These are phyloP conservation scores for Rhododendron molle DNA, from an alignment of 148 eudicot species.

Conservation along the genomic window DNA sequence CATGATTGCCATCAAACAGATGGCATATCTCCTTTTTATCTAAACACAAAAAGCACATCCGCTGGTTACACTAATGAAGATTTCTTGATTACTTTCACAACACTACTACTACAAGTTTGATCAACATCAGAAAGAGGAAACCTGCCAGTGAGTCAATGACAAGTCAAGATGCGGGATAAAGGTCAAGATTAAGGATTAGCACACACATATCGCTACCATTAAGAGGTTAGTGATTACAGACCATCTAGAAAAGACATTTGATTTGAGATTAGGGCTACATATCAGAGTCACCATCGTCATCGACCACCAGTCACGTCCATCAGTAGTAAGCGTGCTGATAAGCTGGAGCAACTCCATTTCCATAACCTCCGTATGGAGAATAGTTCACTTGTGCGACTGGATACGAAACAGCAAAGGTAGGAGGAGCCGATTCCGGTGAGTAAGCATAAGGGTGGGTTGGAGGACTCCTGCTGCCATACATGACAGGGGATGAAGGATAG, in stretches of 20 bases:
- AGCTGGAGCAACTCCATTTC: conserved; percentile 64
- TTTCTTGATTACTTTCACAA: conserved; percentile 27
- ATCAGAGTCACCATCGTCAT: conserved; percentile 51
- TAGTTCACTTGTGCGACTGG: conserved; percentile 65
- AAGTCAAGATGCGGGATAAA: conserved; percentile 1
- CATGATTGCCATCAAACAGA: neutral
- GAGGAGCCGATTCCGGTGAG: conserved; percentile 75
- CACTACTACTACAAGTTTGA: conserved; percentile 33
- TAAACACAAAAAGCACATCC: neutral
- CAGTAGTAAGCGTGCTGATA: conserved; percentile 88
- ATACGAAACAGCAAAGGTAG: conserved; percentile 56
- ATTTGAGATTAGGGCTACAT: conserved; percentile 34
- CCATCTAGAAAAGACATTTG: conserved; percentile 25
- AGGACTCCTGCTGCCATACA: conserved; percentile 70
- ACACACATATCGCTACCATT: conserved; percentile 74
- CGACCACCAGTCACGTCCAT: conserved; percentile 43
- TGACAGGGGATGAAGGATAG: conserved; percentile 48
- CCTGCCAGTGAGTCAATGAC: conserved; percentile 17
- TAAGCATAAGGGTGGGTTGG: conserved; percentile 42
- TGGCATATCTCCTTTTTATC: neutral
- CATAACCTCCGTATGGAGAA: conserved; percentile 65
- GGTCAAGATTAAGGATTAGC: conserved; percentile 25
- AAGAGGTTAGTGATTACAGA: conserved; percentile 76
- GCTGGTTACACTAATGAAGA: neutral
- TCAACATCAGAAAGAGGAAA: conserved; percentile 35